A percentile compares a stretch with the other conserved stretches of the same genome.
These are phyloP conservation scores for Trifolium fragiferum DNA, from an alignment of 306 rosid genomes.

Conservation along the genomic window DNA sequence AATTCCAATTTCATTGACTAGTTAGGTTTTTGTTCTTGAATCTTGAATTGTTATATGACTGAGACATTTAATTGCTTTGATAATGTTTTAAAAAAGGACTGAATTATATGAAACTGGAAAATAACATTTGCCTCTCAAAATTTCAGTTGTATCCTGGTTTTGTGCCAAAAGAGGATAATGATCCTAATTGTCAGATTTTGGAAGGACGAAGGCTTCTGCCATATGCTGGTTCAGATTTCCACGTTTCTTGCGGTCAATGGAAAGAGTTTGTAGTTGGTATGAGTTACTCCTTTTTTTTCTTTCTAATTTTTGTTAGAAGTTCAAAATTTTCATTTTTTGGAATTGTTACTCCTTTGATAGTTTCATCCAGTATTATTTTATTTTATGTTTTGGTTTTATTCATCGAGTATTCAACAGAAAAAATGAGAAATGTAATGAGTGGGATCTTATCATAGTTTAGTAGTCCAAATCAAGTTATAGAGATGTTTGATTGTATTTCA, in stretches of 20 bases:
- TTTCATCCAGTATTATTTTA: neutral
- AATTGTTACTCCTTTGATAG: conserved; percentile 7
- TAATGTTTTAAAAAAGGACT: neutral
- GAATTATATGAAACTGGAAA: neutral
- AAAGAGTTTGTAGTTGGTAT: conserved; percentile 54
- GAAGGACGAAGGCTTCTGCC: conserved; percentile 49
- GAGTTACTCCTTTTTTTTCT: neutral
- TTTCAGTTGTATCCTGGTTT: conserved; percentile 67
- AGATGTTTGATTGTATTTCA: neutral
- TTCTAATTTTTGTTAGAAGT: neutral
- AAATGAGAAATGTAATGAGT: neutral
- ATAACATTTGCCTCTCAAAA: neutral
- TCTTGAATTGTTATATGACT: neutral
- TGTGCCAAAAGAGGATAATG: conserved; percentile 50
- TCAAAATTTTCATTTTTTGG: neutral
- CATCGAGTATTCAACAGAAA: neutral
- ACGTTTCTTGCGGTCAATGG: conserved; percentile 31
- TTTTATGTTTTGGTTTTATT: too few relatives aligned
- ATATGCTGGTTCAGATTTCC: conserved; percentile 70
- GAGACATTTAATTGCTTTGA: too few relatives aligned
- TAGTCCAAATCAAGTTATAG: too few relatives aligned
- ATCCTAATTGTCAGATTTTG: neutral
- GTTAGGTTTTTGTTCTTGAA: neutral
- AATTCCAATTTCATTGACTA: neutral
- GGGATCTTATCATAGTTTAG: neutral